Conservation (phyloP, 805 yeast species). For the Starmerella stigmatis region DNA sequence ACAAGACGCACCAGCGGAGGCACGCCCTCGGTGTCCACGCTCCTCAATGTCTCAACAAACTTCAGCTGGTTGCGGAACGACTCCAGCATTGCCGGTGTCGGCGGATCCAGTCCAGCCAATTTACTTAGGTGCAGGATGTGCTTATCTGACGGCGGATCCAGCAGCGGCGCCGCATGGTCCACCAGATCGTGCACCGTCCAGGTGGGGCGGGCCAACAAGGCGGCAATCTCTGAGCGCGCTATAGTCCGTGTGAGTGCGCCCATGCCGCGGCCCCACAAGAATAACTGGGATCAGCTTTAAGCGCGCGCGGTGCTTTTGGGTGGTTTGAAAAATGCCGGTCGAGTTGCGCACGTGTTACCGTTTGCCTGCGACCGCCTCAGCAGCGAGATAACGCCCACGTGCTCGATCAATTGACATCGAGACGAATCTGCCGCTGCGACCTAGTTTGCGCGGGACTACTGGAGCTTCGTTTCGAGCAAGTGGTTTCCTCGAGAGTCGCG, state of each 20-base stretch:
- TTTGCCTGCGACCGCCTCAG: too few species aligned
- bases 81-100: conserved; percentile 23
- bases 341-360: too few species aligned
- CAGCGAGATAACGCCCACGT: conserved; percentile 5
- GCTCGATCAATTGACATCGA: background rate
- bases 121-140: conserved; percentile 17
- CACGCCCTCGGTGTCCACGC: conserved; percentile 29
- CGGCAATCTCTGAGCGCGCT: conserved; percentile 13
- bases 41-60: conserved; percentile 33
- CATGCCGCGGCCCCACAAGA: too few species aligned
- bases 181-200: conserved; percentile 28
- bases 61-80: conserved; percentile 32
- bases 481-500: too few species aligned
- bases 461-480: too few species aligned
- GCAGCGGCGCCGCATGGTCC: conserved; percentile 18
- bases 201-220: conserved; percentile 23
- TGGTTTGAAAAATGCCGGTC: too few species aligned
- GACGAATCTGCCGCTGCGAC: too few species aligned
- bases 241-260: background rate
- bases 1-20: conserved; percentile 30
- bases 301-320: too few species aligned
- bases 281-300: too few species aligned
- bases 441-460: too few species aligned
- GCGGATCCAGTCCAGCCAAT: conserved; percentile 22
- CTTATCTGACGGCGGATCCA: conserved; percentile 17